Evolutionary conservation across 2,329 filamentous ascomycete genomes (phyloP).

Genomic region (Aspergillus intermedius): DNA sequence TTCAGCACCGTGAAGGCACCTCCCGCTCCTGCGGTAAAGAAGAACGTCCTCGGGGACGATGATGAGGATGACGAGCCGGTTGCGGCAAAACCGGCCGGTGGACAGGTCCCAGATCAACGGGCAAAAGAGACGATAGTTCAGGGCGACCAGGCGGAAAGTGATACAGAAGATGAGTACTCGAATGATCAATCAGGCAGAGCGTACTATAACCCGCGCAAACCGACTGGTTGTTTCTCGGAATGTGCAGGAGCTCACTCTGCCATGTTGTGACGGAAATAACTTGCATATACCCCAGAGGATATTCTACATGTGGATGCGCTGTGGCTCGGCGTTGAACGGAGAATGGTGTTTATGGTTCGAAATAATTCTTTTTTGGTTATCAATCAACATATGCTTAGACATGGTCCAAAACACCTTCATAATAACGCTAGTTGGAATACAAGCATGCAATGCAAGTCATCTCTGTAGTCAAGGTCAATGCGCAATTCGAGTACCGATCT

Average conservation of each 20-base stretch:
- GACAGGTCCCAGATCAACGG: constrained; percentile 1
- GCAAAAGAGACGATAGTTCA: constrained; percentile 1
- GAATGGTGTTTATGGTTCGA: background rate
- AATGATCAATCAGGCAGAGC: constrained; percentile 30
- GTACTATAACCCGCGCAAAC: constrained; percentile 48
- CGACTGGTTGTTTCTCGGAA: constrained; percentile 43
- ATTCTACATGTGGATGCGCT: background rate
- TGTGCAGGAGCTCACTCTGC: constrained; percentile 23
- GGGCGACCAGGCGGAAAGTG: constrained; percentile 57
- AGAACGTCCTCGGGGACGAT: constrained; percentile 39
- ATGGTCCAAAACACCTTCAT: too few relatives aligned
- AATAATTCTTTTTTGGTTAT: too few relatives aligned
- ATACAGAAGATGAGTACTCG: constrained; percentile 62
- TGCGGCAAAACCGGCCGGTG: constrained; percentile 11
- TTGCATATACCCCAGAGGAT: too few relatives aligned
- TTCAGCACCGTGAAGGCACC: constrained; percentile 53
- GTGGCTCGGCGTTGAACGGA: background rate
- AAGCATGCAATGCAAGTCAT: too few relatives aligned
- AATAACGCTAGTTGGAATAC: too few relatives aligned
- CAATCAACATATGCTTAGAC: too few relatives aligned
- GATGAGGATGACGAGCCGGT: constrained; percentile 32
- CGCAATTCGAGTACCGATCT: too few relatives aligned
- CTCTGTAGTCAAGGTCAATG: too few relatives aligned
- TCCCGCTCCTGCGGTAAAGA: constrained; percentile 25
- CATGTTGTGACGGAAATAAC: background rate